Conservation (phyloP, 208 protist species). For the Leishmania martiniquensis region DNA sequence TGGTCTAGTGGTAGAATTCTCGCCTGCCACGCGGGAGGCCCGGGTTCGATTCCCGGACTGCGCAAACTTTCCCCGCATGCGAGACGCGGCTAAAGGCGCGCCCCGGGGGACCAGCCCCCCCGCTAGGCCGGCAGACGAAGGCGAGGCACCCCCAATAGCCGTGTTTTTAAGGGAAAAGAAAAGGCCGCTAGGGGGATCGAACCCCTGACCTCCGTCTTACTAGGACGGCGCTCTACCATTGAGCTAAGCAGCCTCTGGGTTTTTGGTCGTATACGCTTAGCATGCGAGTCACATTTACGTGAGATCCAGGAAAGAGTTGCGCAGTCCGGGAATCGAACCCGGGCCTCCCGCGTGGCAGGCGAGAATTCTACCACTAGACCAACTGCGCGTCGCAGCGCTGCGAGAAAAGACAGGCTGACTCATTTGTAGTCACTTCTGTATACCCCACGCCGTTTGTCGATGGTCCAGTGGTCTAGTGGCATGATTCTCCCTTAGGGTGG, state of each 20-base stretch:
- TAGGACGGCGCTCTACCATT: constrained; percentile 93
- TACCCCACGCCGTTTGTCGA: too few relatives aligned
- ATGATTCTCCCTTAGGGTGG: constrained; percentile 94
- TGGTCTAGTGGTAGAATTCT: constrained; percentile 96
- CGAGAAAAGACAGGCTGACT: neutral
- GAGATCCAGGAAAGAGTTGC: constrained; percentile 40
- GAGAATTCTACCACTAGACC: constrained; percentile 91
- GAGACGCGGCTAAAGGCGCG: too few relatives aligned
- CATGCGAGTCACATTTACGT: constrained; percentile 57
- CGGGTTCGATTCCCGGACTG: constrained; percentile 95
- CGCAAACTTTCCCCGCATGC: constrained; percentile 59
- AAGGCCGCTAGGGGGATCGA: constrained; percentile 92
- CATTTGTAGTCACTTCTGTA: too few relatives aligned
- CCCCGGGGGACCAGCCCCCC: too few relatives aligned
- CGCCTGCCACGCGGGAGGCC: constrained; percentile 91
- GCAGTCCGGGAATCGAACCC: constrained; percentile 89
- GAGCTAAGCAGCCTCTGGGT: constrained; percentile 89
- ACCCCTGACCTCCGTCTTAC: constrained; percentile 93
- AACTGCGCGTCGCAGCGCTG: constrained; percentile 48
- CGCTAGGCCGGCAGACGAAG: too few relatives aligned
- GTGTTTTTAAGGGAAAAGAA: too few relatives aligned
- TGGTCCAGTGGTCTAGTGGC: constrained; percentile 93
- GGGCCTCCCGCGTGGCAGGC: constrained; percentile 87
- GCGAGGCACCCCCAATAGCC: too few relatives aligned
- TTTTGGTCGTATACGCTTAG: constrained; percentile 89